Percentiles rank a stretch among this genome's conserved stretches.
Evolutionary conservation across 345 rosid species (phyloP).

Genomic region (Geranium rotundifolium): DNA sequence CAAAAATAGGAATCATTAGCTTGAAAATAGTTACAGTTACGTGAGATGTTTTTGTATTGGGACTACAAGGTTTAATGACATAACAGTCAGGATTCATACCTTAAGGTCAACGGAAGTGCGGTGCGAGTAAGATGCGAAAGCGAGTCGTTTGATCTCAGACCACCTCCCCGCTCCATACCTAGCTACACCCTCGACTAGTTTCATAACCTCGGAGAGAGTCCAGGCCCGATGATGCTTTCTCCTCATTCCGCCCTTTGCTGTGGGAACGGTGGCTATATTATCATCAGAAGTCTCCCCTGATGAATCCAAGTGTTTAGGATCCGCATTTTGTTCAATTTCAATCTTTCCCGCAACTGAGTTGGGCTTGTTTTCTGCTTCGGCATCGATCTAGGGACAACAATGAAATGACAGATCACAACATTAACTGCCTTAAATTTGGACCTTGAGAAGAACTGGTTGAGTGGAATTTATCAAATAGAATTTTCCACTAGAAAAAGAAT

Average conservation of each 20-base stretch:
- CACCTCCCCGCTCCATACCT: slow-evolving; percentile 93
- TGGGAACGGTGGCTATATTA: slow-evolving; percentile 30
- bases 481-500: too few relatives aligned
- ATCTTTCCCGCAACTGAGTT: slow-evolving; percentile 6
- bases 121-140: slow-evolving; percentile 68
- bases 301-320: slow-evolving; percentile 31
- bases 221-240: slow-evolving; percentile 97
- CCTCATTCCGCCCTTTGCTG: slow-evolving; percentile 58
- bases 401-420: too few relatives aligned
- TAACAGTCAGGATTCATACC: slow-evolving; percentile 25
- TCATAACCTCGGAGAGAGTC: slow-evolving; percentile 83
- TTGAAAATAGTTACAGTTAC: not conserved
- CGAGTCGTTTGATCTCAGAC: slow-evolving; percentile 85
- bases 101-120: slow-evolving; percentile 98
- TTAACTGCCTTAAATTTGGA: too few relatives aligned
- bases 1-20: slow-evolving; percentile 9
- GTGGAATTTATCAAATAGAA: too few relatives aligned
- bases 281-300: slow-evolving; percentile 44
- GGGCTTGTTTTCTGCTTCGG: slow-evolving; percentile 23
- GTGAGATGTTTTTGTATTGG: not conserved
- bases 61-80: not conserved
- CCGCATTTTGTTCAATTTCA: slow-evolving; percentile 28
- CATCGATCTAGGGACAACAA: slow-evolving; percentile 21
- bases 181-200: slow-evolving; percentile 86
- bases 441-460: too few relatives aligned